A percentile compares a stretch with the other conserved stretches of the same genome.
Evolutionary conservation across 257 asterid species (phyloP).

Genomic region (Nicotiana undulata): DNA sequence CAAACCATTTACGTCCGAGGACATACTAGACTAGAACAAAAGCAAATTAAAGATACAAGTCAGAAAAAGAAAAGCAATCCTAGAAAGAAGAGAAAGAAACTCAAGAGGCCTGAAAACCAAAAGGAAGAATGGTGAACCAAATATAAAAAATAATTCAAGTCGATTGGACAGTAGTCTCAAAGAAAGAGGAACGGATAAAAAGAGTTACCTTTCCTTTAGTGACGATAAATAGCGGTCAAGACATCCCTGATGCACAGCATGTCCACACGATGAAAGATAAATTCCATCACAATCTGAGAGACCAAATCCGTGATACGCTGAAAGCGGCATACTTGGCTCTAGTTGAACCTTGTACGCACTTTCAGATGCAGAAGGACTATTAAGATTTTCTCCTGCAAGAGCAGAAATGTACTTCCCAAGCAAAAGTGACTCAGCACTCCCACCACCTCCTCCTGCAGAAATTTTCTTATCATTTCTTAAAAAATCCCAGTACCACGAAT

Average conservation of each 20-base stretch:
- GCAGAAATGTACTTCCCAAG: slow-evolving; percentile 79
- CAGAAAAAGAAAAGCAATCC: not conserved
- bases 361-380: slow-evolving; percentile 56
- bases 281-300: slow-evolving; percentile 76
- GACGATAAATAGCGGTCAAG: slow-evolving; percentile 87
- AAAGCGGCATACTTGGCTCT: slow-evolving; percentile 20
- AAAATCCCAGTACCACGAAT: slow-evolving; percentile 21
- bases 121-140: not conserved
- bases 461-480: slow-evolving; percentile 16
- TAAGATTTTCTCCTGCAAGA: slow-evolving; percentile 50
- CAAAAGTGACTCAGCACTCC: slow-evolving; percentile 41
- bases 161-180: not conserved
- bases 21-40: not conserved
- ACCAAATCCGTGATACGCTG: slow-evolving; percentile 51
- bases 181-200: slow-evolving; percentile 1
- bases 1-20: not conserved
- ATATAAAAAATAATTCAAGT: not conserved
- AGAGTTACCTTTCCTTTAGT: slow-evolving; percentile 74
- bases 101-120: not conserved
- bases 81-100: not conserved
- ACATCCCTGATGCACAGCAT: slow-evolving; percentile 98
- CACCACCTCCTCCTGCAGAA: slow-evolving; percentile 25
- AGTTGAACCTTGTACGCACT: slow-evolving; percentile 25
- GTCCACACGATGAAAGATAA: slow-evolving; percentile 90
- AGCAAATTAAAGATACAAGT: not conserved